These are phyloP conservation scores for Calonectria pseudoreteaudii DNA, from an alignment of 2,329 filamentous ascomycete genomes.

Conservation along the genomic window DNA sequence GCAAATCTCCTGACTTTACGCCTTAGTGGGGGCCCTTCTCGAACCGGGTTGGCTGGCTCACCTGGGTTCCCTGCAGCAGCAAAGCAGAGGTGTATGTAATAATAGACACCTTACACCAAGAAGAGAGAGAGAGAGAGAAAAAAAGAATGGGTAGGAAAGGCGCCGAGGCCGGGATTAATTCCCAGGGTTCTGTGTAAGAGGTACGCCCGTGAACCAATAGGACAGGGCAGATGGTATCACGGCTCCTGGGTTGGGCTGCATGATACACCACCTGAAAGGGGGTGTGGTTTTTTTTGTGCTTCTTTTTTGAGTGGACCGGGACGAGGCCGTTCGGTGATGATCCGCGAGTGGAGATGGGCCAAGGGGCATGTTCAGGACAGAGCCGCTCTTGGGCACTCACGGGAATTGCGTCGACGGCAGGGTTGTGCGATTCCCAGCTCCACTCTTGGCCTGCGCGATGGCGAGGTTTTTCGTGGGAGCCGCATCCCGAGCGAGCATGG, in stretches of 20 bases:
- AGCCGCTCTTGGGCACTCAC: slow-evolving; percentile 25
- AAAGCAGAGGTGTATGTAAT: background rate
- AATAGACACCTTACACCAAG: slow-evolving; percentile 5
- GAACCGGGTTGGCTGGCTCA: slow-evolving; percentile 2
- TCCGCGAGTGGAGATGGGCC: slow-evolving; percentile 25
- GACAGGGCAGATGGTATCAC: background rate
- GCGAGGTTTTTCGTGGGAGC: slow-evolving; percentile 35
- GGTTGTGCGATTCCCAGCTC: slow-evolving; percentile 35
- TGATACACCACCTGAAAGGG: background rate
- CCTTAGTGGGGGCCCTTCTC: background rate
- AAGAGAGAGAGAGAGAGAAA: too few species aligned
- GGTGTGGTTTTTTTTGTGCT: too few species aligned
- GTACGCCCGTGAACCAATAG: slow-evolving; percentile 29
- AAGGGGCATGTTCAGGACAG: background rate
- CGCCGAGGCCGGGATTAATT: slow-evolving; percentile 25
- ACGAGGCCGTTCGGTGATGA: slow-evolving; percentile 17
- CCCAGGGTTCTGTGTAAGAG: background rate
- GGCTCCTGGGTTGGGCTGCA: background rate
- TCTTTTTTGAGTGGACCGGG: slow-evolving; percentile 14
- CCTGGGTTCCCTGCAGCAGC: background rate
- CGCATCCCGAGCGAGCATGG: slow-evolving; percentile 31
- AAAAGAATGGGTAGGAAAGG: background rate
- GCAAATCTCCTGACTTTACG: slow-evolving; percentile 36
- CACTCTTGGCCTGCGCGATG: slow-evolving; percentile 27
- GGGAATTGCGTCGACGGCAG: slow-evolving; percentile 35